Conservation (phyloP, 257 asterid species). For the Penstemon davidsonii region DNA sequence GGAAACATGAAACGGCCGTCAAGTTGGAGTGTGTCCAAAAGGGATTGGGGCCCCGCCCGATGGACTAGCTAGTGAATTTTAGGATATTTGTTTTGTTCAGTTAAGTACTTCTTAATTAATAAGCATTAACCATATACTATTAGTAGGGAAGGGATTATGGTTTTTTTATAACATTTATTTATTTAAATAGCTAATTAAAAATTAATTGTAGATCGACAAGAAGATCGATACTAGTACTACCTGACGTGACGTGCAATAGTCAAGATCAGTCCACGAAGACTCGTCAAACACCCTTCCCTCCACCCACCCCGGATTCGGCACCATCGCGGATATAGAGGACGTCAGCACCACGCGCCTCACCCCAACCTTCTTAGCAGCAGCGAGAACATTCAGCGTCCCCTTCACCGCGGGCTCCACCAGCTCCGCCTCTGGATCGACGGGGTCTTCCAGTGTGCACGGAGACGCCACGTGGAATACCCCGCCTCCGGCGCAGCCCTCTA, state of each 20-base stretch:
- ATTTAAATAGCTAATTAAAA: not conserved
- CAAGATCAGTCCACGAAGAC: constrained; percentile 82
- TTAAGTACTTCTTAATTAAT: too few relatives aligned
- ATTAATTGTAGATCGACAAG: not conserved
- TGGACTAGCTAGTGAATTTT: too few relatives aligned
- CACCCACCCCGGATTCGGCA: constrained; percentile 80
- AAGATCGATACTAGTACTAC: constrained; percentile 40
- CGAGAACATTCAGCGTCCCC: constrained; percentile 77
- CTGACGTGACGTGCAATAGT: constrained; percentile 75
- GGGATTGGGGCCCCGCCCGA: too few relatives aligned
- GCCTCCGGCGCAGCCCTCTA: constrained; percentile 69
- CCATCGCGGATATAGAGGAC: constrained; percentile 82
- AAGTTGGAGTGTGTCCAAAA: too few relatives aligned
- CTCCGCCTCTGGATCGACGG: constrained; percentile 76
- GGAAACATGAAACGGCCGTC: too few relatives aligned
- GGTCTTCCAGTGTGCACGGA: constrained; percentile 85
- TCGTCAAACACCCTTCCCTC: constrained; percentile 62
- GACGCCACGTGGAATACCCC: constrained; percentile 97
- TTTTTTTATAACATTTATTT: too few relatives aligned
- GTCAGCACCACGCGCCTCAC: constrained; percentile 90
- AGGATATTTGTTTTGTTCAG: too few relatives aligned
- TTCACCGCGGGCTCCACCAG: constrained; percentile 79
- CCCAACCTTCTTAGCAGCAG: constrained; percentile 68
- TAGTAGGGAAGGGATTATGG: too few relatives aligned
- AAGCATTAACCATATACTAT: too few relatives aligned